A percentile compares a stretch with the other conserved stretches of the same genome.
Conservation (phyloP, 495 filamentous ascomycete species). For the Penicillium paxilli region DNA sequence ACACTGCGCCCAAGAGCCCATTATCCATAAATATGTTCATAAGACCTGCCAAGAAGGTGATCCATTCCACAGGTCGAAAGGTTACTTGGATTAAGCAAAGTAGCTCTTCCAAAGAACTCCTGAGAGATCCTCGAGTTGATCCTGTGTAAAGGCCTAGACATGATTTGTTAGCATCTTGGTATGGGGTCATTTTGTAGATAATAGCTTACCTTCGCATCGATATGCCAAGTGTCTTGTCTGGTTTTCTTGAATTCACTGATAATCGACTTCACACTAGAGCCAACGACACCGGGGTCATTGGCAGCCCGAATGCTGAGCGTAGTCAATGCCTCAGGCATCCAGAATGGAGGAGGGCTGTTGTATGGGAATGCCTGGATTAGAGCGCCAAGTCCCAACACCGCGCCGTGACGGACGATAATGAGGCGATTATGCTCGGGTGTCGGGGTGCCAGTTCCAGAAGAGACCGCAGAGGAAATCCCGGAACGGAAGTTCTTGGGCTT, state of each 20-base stretch:
- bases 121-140: conserved; percentile 93
- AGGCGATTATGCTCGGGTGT: conserved; percentile 83
- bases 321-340: conserved; percentile 93
- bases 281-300: conserved; percentile 87
- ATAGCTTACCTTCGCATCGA: conserved; percentile 83
- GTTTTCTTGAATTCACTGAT: conserved; percentile 99
- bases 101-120: conserved; percentile 99
- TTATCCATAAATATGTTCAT: neutral
- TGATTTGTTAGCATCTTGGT: conserved; percentile 27
- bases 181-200: neutral
- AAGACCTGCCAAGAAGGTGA: neutral
- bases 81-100: conserved; percentile 65
- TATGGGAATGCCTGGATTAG: conserved; percentile 98
- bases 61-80: neutral
- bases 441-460: conserved; percentile 67
- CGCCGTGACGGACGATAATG: conserved; percentile 81
- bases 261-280: conserved; percentile 94
- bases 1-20: neutral
- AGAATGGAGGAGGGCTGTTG: conserved; percentile 82
- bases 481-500: conserved; percentile 47
- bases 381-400: conserved; percentile 88
- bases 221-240: conserved; percentile 97
- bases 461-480: conserved; percentile 39
- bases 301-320: conserved; percentile 82
- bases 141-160: conserved; percentile 78